phyloP scores from a whole-genome alignment of 768 basidiomycete species.

The Termitomyces heimii region DNA sequence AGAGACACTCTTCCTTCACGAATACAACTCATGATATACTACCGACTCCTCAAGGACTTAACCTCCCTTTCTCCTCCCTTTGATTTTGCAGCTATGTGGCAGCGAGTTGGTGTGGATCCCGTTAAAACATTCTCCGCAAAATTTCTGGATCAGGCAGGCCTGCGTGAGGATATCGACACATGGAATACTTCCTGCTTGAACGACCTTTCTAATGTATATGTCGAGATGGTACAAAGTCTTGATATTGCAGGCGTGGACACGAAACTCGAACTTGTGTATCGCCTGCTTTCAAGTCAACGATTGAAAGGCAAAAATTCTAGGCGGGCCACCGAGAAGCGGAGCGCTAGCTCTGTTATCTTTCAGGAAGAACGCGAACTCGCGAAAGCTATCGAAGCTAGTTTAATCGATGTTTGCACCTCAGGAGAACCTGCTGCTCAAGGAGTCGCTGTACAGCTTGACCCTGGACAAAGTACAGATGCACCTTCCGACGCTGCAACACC shows the following conservation, averaged over 20 bases:
- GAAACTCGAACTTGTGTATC: conserved; percentile 47
- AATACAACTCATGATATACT: conserved; percentile 76
- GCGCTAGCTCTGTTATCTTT: not conserved
- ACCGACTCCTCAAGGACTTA: conserved; percentile 53
- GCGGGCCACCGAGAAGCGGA: not conserved
- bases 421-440: not conserved
- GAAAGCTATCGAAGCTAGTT: conserved; percentile 41
- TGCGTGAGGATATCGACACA: conserved; percentile 18
- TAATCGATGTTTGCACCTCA: conserved; percentile 18
- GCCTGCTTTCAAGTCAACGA: conserved; percentile 19
- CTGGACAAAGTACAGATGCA: not conserved
- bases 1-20: conserved; percentile 54
- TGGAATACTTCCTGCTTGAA: conserved; percentile 27
- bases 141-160: conserved; percentile 40
- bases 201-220: conserved; percentile 30
- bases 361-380: conserved; percentile 38
- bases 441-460: not conserved
- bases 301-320: conserved; percentile 9
- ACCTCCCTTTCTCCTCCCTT: conserved; percentile 37
- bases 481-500: not conserved
- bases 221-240: conserved; percentile 19
- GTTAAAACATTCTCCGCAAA: conserved; percentile 36
- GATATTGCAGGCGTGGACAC: conserved; percentile 29
- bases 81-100: conserved; percentile 53
- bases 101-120: conserved; percentile 35